Percentiles rank a stretch among this genome's conserved stretches.
Conservation (phyloP, 2,329 filamentous ascomycete genomes). For the Teratosphaeria destructans region DNA sequence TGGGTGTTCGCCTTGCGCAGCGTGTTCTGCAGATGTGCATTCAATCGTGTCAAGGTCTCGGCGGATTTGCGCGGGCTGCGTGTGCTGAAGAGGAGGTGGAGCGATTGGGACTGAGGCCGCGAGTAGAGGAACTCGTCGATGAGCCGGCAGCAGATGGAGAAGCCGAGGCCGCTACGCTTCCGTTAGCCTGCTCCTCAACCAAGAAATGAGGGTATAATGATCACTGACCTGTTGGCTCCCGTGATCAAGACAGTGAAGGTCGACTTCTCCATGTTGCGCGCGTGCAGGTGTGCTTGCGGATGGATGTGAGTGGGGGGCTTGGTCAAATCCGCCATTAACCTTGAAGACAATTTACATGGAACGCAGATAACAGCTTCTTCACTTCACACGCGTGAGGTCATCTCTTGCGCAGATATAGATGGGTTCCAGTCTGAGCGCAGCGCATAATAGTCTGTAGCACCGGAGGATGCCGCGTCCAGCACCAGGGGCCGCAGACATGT, state of each 20-base stretch:
- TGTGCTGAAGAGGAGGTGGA: constrained; percentile 76
- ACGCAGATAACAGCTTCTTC: too few relatives aligned
- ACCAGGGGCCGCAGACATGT: too few relatives aligned
- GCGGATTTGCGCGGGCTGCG: constrained; percentile 63
- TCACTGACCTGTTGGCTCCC: constrained; percentile 67
- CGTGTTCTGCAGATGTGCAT: constrained; percentile 45
- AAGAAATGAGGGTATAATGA: neutral
- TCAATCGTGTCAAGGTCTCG: constrained; percentile 51
- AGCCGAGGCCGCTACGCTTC: constrained; percentile 64
- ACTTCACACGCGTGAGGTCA: too few relatives aligned
- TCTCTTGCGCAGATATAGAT: too few relatives aligned
- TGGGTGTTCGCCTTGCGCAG: constrained; percentile 24
- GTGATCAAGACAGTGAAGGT: constrained; percentile 58
- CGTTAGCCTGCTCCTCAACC: constrained; percentile 2
- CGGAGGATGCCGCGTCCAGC: too few relatives aligned
- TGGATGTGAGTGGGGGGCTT: too few relatives aligned
- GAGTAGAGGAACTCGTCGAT: constrained; percentile 79
- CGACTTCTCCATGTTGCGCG: constrained; percentile 4
- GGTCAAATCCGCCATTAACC: too few relatives aligned
- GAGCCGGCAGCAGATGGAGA: constrained; percentile 70
- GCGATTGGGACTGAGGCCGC: constrained; percentile 54
- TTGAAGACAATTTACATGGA: too few relatives aligned
- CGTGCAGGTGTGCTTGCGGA: too few relatives aligned
- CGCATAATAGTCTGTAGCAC: too few relatives aligned
- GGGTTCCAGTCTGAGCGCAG: too few relatives aligned